Conservation (phyloP, 2,329 filamentous ascomycete genomes). For the Penicillium freii region DNA sequence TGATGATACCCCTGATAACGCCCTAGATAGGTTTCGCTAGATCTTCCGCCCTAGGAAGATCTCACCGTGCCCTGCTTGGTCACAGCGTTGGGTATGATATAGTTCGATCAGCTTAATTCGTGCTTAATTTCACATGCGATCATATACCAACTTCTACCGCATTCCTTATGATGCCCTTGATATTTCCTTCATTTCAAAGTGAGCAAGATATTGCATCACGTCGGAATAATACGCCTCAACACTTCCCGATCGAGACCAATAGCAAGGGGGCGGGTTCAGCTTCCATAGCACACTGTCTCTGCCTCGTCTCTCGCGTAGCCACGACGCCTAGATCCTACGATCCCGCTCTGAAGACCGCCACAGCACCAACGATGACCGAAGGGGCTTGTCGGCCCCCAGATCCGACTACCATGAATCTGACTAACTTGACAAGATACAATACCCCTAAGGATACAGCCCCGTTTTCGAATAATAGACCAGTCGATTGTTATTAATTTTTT, state of each 20-base stretch:
- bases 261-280: background rate
- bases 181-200: background rate
- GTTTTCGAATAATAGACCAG: conserved; percentile 11
- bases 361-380: conserved; percentile 3
- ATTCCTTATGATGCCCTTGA: background rate
- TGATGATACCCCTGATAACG: background rate
- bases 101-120: background rate
- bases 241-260: background rate
- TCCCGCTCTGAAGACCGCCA: conserved; percentile 3
- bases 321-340: background rate
- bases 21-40: background rate
- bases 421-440: background rate
- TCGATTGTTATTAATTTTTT: background rate
- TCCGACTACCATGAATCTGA: background rate
- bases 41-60: background rate
- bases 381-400: conserved; percentile 3
- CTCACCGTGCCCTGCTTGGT: background rate
- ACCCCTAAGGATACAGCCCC: background rate
- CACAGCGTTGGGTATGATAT: background rate
- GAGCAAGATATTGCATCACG: conserved; percentile 9
- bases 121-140: background rate
- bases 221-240: background rate
- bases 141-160: background rate
- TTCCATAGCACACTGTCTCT: background rate
- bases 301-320: background rate